Conservation (phyloP, 306 rosid species). For the Erythrophleum fordii region DNA sequence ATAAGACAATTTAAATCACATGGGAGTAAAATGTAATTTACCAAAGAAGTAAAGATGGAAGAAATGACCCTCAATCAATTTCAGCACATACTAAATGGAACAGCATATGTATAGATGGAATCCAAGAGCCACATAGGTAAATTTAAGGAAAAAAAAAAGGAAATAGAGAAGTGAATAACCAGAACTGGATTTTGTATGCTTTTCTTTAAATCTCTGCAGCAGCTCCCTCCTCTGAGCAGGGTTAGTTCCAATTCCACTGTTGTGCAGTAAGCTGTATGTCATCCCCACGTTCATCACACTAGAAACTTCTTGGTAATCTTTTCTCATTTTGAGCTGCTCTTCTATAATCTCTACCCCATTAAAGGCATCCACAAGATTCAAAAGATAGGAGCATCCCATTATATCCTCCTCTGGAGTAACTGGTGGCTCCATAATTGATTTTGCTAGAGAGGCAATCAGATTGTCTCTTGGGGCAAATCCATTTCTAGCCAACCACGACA, state of each 20-base stretch:
- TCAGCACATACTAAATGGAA: conserved; percentile 27
- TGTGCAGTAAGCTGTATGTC: conserved; percentile 81
- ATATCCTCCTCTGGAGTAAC: conserved; percentile 78
- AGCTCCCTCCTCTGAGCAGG: conserved; percentile 77
- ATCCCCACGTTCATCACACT: conserved; percentile 94
- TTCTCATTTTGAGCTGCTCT: conserved; percentile 82
- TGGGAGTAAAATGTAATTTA: not conserved
- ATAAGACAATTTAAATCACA: too few species aligned
- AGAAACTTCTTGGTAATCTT: conserved; percentile 77
- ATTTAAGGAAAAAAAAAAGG: conserved; percentile 20
- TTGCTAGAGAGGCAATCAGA: conserved; percentile 78
- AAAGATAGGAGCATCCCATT: conserved; percentile 74
- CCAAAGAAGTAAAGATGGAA: conserved; percentile 17
- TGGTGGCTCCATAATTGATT: conserved; percentile 76
- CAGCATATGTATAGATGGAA: conserved; percentile 9
- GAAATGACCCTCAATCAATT: conserved; percentile 21
- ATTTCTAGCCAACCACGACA: conserved; percentile 94
- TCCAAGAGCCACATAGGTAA: conserved; percentile 7
- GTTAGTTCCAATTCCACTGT: conserved; percentile 70
- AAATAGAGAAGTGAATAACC: conserved; percentile 50
- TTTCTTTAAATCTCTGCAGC: conserved; percentile 78
- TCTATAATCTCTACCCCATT: conserved; percentile 92
- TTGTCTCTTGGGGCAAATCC: conserved; percentile 86
- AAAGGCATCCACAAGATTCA: conserved; percentile 89
- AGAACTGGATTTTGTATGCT: conserved; percentile 62